Evolutionary conservation across 106 monocot genomes (phyloP), one percentile per base, ranked within the genome.

Genomic region (Apostasia shenzhenica): DNA sequence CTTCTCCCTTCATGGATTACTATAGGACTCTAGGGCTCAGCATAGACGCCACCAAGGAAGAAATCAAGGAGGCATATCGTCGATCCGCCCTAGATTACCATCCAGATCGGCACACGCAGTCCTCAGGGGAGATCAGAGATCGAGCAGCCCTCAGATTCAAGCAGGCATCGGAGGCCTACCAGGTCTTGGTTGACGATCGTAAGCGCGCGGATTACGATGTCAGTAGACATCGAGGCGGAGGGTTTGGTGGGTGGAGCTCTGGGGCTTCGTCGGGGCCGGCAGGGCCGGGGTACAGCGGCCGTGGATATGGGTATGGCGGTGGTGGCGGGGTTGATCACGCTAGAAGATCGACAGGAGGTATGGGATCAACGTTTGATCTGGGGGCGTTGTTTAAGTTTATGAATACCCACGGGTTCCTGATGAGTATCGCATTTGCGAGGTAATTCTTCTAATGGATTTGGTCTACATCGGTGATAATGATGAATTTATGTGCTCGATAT

Each of bases 41-140:
- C 46, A 13, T 57, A 4, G 61, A 42, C 70, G 93, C 93, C 43
- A 82, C 67, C 80, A 94, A 82, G 76, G 84, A 80, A 41, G 89
- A 94, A 72, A 89, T 94, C 76, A 94, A 94, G 63, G 93, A 80
- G 14, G 89, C 93, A 14, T 93, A 84, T 77, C 72, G 93, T 8
- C 63, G 72, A 10, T 82, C 77, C 62, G 93, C 93, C 57, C 82
- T 94, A 68, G 61, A 84, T 14, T 86, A 84, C 84, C 89, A 94
- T 82, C 93, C 93, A 2, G 93, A 94, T 57, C 67, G 76, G 43
- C 93, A 94, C 82, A 68, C 73, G 58, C 75, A 78, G 6, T 87
- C 93, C 42, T 47, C 86, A 14, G 40, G 68, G 4, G 63, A 55
- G n/a, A 78, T 76, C 55, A 55, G 74, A 41, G 76, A 89, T 37